A percentile compares a stretch with the other conserved stretches of the same genome.
Conservation (phyloP, 169 alveolate species). For the Plasmodium coatneyi region DNA sequence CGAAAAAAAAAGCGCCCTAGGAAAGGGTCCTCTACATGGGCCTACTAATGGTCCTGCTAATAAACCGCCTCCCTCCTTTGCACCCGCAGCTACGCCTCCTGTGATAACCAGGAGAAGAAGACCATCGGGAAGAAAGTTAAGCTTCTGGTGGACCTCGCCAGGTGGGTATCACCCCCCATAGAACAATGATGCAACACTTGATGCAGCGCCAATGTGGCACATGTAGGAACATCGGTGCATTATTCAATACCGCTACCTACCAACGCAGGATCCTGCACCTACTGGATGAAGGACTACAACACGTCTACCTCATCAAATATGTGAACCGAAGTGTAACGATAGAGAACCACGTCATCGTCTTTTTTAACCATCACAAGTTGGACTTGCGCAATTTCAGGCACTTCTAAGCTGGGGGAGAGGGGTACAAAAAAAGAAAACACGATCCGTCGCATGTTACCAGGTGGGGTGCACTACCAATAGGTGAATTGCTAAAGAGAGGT, state of each 20-base stretch:
- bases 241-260: background rate
- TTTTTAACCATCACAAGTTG: slow-evolving; percentile 18
- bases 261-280: slow-evolving; percentile 23
- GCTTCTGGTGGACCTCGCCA: slow-evolving; percentile 12
- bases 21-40: background rate
- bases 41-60: background rate
- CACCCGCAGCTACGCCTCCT: slow-evolving; percentile 23
- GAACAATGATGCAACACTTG: background rate
- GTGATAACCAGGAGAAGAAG: slow-evolving; percentile 1
- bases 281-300: slow-evolving; percentile 2
- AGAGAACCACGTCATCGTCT: slow-evolving; percentile 25
- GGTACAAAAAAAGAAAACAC: background rate
- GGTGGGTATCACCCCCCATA: background rate
- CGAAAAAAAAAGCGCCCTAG: background rate
- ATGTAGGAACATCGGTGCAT: background rate
- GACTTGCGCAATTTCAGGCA: slow-evolving; percentile 4
- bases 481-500: too few relatives aligned
- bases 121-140: slow-evolving; percentile 43
- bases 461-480: background rate
- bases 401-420: background rate
- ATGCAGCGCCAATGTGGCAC: background rate
- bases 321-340: slow-evolving; percentile 17
- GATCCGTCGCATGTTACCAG: background rate
- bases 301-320: slow-evolving; percentile 17
- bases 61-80: background rate